These are phyloP conservation scores for Biscogniauxia mediterranea DNA, from an alignment of 2,329 filamentous ascomycete species.

Conservation along the genomic window DNA sequence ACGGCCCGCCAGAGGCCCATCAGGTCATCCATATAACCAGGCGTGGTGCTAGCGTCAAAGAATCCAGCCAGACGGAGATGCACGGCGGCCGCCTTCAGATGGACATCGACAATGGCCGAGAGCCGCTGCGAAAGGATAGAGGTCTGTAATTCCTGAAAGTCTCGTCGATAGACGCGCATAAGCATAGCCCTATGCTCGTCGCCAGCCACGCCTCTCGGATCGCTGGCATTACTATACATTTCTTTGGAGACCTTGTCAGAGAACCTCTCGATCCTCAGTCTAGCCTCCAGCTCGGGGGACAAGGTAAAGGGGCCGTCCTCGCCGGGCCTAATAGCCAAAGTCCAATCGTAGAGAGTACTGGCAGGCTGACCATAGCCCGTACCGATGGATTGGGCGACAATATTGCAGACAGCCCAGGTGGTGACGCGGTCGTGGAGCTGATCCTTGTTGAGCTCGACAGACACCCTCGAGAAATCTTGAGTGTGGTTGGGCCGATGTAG, in stretches of 20 bases:
- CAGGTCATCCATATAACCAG: slow-evolving; percentile 71
- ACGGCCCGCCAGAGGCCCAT: slow-evolving; percentile 74
- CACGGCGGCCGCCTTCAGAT: slow-evolving; percentile 69
- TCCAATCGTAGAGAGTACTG: slow-evolving; percentile 75
- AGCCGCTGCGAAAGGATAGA: slow-evolving; percentile 58
- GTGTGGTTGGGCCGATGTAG: slow-evolving; percentile 78
- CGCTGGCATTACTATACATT: slow-evolving; percentile 75
- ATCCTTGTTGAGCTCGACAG: slow-evolving; percentile 72
- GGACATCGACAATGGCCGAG: slow-evolving; percentile 59
- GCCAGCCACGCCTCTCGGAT: slow-evolving; percentile 66
- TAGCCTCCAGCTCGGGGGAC: slow-evolving; percentile 61
- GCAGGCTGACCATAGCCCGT: slow-evolving; percentile 82
- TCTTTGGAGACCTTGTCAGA: slow-evolving; percentile 76
- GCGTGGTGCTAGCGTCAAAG: slow-evolving; percentile 72
- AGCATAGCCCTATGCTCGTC: slow-evolving; percentile 66
- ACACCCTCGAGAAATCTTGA: slow-evolving; percentile 77
- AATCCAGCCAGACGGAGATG: slow-evolving; percentile 78
- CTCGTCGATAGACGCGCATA: slow-evolving; percentile 64
- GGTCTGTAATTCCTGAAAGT: slow-evolving; percentile 62
- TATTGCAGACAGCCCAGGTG: slow-evolving; percentile 84
- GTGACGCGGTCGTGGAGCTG: slow-evolving; percentile 75
- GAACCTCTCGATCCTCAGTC: slow-evolving; percentile 71
- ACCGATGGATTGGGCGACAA: slow-evolving; percentile 78
- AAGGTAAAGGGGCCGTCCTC: slow-evolving; percentile 59
- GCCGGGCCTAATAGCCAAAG: slow-evolving; percentile 58